These are phyloP conservation scores for Phytopythium litorale DNA, from an alignment of 352 stramenopile genomes.

Conservation along the genomic window DNA sequence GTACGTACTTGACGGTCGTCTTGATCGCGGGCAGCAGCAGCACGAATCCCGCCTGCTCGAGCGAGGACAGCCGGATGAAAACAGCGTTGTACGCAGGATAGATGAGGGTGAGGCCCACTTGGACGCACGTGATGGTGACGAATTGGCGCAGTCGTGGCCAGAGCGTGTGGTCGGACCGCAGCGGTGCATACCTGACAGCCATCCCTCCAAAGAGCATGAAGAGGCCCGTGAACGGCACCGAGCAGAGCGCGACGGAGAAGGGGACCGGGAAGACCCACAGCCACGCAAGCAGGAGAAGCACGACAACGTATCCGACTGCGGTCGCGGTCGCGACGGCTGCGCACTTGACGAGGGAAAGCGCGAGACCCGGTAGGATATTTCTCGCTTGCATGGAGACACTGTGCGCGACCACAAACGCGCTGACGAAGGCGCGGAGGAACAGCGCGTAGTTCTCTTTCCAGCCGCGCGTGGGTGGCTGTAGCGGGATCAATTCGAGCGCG, in stretches of 20 bases:
- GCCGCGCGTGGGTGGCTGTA: constrained; percentile 1
- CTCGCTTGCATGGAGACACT: constrained; percentile 10
- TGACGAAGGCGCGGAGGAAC: constrained; percentile 18
- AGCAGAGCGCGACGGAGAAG: constrained; percentile 1
- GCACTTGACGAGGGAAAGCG: constrained; percentile 4
- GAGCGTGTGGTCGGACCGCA: constrained; percentile 5
- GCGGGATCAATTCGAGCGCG: constrained; percentile 6
- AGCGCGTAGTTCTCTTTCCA: constrained; percentile 21
- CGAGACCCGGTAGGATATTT: constrained; percentile 8
- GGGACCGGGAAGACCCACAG: constrained; percentile 8
- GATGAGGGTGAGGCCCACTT: neutral
- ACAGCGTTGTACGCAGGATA: constrained; percentile 4
- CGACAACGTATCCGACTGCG: constrained; percentile 11
- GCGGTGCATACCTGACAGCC: neutral
- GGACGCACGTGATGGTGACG: neutral
- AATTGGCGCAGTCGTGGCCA: constrained; percentile 13
- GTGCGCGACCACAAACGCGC: constrained; percentile 9
- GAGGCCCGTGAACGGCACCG: constrained; percentile 1
- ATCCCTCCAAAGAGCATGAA: constrained; percentile 2
- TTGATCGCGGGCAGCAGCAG: constrained; percentile 11
- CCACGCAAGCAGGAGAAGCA: constrained; percentile 10
- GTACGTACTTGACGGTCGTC: constrained; percentile 1
- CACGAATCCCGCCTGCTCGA: constrained; percentile 9
- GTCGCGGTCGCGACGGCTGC: constrained; percentile 11
- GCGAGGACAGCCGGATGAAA: neutral